Evolutionary conservation across 2,329 filamentous ascomycete species (phyloP).

Genomic region (Talaromyces atroroseus): DNA sequence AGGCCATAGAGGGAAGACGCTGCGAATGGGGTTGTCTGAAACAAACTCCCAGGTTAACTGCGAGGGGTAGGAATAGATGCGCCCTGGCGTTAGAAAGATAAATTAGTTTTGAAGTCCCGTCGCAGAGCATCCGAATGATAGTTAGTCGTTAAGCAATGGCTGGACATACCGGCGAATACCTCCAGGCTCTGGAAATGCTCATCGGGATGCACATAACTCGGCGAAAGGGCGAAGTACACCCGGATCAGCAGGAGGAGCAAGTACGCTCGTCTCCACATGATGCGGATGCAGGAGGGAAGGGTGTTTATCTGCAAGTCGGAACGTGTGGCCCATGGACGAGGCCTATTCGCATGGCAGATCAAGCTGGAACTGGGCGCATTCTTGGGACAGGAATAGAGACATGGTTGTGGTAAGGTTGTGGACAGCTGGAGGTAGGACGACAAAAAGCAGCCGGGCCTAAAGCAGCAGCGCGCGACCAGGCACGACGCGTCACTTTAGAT

Average conservation of each 20-base stretch:
- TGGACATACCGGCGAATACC: constrained; percentile 78
- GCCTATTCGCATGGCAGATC: neutral
- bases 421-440: neutral
- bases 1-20: constrained; percentile 93
- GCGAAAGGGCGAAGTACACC: constrained; percentile 87
- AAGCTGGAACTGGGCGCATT: neutral
- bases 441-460: neutral
- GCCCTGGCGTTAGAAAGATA: constrained; percentile 54
- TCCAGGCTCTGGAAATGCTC: constrained; percentile 99
- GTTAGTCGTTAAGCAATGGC: neutral
- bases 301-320: neutral
- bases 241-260: constrained; percentile 78
- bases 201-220: constrained; percentile 96
- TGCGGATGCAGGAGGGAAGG: constrained; percentile 15
- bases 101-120: neutral
- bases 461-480: constrained; percentile 1
- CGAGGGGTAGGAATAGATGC: constrained; percentile 87
- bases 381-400: neutral
- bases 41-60: constrained; percentile 82
- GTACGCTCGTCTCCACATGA: constrained; percentile 89
- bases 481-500: constrained; percentile 1
- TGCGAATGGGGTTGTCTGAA: constrained; percentile 73
- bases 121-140: neutral
- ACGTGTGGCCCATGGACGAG: neutral
- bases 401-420: neutral